Evolutionary conservation across 768 basidiomycete genomes (phyloP).

Genomic region (Lactifluus pinguis): DNA sequence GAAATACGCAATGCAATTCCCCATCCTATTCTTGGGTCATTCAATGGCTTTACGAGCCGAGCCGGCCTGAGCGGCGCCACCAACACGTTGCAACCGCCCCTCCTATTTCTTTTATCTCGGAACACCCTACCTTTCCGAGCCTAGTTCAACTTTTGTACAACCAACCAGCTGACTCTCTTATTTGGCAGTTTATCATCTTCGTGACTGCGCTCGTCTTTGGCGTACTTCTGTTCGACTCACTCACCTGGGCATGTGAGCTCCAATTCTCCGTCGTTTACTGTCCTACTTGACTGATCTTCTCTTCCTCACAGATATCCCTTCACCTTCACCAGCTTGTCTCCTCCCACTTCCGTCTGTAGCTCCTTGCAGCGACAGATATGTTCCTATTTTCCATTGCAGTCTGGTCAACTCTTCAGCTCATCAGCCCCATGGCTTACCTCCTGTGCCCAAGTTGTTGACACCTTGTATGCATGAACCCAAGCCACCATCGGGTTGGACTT

Average conservation of each 20-base stretch:
- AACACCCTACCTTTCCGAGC: background rate
- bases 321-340: slow-evolving; percentile 51
- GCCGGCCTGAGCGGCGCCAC: too few relatives aligned
- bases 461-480: too few relatives aligned
- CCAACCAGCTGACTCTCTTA: background rate
- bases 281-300: slow-evolving; percentile 31
- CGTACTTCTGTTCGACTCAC: slow-evolving; percentile 72
- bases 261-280: background rate
- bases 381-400: slow-evolving; percentile 74
- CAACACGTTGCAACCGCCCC: too few relatives aligned
- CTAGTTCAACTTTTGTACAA: background rate
- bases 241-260: slow-evolving; percentile 63
- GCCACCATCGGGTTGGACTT: too few relatives aligned
- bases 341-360: slow-evolving; percentile 63
- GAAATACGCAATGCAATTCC: too few relatives aligned
- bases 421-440: too few relatives aligned
- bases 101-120: too few relatives aligned
- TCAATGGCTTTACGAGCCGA: too few relatives aligned
- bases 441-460: too few relatives aligned
- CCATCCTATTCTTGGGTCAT: too few relatives aligned
- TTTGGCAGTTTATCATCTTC: slow-evolving; percentile 80
- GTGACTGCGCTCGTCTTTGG: slow-evolving; percentile 78
- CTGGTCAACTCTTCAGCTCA: slow-evolving; percentile 92
- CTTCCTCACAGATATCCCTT: slow-evolving; percentile 33
- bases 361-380: slow-evolving; percentile 62